phyloP scores from a whole-genome alignment of 2,329 filamentous ascomycete species.

The Aureobasidium vineae region DNA sequence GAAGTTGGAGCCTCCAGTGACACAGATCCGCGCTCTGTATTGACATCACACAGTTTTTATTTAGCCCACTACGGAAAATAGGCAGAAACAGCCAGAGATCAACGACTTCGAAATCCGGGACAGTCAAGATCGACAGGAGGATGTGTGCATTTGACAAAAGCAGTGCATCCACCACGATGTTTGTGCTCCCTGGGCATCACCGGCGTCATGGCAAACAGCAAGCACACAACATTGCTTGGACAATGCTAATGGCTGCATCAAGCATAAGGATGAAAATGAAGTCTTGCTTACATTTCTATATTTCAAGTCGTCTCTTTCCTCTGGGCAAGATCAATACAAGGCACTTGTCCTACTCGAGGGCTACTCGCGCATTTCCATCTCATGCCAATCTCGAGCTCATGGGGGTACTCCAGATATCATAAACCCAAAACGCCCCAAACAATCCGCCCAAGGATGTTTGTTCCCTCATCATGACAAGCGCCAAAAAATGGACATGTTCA shows the following conservation, averaged over 20 bases:
- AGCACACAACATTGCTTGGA: background rate
- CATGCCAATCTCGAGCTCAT: background rate
- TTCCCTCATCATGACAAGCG: background rate
- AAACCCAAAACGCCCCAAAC: slow-evolving; percentile 11
- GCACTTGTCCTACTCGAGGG: background rate
- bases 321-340: background rate
- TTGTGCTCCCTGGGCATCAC: slow-evolving; percentile 3
- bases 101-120: background rate
- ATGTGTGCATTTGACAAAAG: background rate
- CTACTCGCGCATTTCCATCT: background rate
- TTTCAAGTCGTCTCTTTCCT: background rate
- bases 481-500: slow-evolving; percentile 1
- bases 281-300: slow-evolving; percentile 20
- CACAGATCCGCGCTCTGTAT: background rate
- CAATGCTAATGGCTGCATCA: background rate
- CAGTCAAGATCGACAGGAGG: slow-evolving; percentile 5
- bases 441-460: background rate
- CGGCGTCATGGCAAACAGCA: background rate
- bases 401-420: slow-evolving; percentile 11
- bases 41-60: background rate
- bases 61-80: background rate
- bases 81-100: background rate
- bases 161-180: background rate
- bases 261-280: background rate
- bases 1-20: background rate